Evolutionary conservation across 2,329 filamentous ascomycete species (phyloP).

Genomic region (Penicillium sp.): DNA sequence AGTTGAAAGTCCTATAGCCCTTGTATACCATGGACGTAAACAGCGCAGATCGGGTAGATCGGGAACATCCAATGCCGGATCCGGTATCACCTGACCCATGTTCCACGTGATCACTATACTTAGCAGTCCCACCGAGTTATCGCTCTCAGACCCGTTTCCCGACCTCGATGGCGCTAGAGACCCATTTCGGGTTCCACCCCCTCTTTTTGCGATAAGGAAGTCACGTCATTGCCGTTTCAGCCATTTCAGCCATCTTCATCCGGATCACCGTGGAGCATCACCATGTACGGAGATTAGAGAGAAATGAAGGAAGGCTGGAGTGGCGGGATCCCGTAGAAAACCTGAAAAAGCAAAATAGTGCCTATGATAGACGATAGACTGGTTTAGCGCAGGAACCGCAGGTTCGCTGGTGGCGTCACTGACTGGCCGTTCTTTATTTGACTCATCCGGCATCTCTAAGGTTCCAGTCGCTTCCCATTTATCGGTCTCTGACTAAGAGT

Average conservation of each 20-base stretch:
- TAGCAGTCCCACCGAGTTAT: not conserved
- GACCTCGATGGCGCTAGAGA: conserved; percentile 10
- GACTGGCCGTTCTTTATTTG: conserved; percentile 16
- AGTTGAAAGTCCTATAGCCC: not conserved
- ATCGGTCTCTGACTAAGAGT: conserved; percentile 22
- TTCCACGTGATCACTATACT: not conserved
- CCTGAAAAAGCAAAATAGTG: not conserved
- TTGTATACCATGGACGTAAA: not conserved
- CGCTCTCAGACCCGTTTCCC: conserved; percentile 1
- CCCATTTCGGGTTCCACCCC: conserved; percentile 19
- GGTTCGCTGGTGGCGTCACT: conserved; percentile 16
- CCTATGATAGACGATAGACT: not conserved
- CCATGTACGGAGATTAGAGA: not conserved
- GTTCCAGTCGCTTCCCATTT: conserved; percentile 22
- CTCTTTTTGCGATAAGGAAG: conserved; percentile 26
- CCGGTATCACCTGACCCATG: conserved; percentile 3
- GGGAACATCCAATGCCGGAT: conserved; percentile 1
- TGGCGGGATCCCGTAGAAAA: not conserved
- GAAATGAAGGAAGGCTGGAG: not conserved
- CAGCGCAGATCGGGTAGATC: not conserved
- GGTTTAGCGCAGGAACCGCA: not conserved
- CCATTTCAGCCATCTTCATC: not conserved
- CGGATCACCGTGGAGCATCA: not conserved
- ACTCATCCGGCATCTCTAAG: conserved; percentile 24
- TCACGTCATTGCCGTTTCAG: conserved; percentile 19